These are phyloP conservation scores for Carpediemonas membranifera DNA, from an alignment of 78 protist genomes.

Conservation along the genomic window DNA sequence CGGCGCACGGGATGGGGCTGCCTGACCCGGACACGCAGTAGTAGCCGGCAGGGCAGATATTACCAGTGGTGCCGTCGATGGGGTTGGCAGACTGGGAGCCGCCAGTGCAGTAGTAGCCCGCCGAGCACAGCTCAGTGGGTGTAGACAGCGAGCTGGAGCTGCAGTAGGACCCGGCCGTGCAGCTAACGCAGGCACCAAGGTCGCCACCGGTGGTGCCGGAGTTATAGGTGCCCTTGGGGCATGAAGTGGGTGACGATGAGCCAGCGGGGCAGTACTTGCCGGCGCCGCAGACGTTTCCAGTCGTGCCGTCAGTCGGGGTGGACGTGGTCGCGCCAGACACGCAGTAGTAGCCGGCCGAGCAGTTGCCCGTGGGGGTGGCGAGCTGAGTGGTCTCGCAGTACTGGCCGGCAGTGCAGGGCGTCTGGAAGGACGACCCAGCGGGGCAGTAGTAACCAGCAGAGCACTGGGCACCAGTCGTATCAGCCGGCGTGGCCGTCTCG, in stretches of 20 bases:
- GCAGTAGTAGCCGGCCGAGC: constrained; percentile 2
- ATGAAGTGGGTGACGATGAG: neutral
- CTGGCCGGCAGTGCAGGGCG: neutral
- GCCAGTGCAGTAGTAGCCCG: neutral
- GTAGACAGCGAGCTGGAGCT: too few species aligned
- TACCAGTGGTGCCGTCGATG: too few species aligned
- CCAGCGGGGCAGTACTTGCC: neutral
- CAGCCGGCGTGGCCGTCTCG: neutral
- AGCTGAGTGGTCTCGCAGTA: too few species aligned
- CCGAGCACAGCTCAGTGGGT: neutral
- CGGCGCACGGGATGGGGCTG: constrained; percentile 16
- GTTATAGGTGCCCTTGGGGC: too few species aligned
- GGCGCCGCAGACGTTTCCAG: neutral
- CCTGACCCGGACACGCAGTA: constrained; percentile 32
- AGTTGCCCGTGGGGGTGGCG: neutral
- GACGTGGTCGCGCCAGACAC: too few species aligned
- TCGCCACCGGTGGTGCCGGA: too few species aligned
- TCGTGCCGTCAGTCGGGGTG: too few species aligned
- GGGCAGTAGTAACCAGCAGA: neutral
- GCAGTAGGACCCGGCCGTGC: neutral
- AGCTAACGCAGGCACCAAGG: too few species aligned
- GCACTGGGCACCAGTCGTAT: neutral
- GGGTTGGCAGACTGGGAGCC: too few species aligned
- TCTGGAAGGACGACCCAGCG: neutral
- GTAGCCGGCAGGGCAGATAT: constrained; percentile 24